A percentile compares a stretch with the other conserved stretches of the same genome.
Conservation (phyloP, 2,329 filamentous ascomycete species). For the Exophiala viscosa region DNA sequence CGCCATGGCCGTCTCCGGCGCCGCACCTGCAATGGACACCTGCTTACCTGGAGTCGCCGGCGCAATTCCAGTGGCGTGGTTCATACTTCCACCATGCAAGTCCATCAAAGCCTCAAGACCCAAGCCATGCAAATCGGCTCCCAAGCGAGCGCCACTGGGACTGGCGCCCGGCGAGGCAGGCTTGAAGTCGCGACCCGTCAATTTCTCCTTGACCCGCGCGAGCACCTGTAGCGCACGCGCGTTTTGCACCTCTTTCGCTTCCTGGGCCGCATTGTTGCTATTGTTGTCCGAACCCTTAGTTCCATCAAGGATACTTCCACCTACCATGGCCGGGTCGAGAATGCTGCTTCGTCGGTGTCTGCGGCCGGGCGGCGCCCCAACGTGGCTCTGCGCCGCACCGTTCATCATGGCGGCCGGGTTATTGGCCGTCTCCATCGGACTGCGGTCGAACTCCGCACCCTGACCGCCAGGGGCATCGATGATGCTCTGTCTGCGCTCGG, state of each 20-base stretch:
- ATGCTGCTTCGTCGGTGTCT: conserved; percentile 66
- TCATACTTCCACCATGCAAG: conserved; percentile 14
- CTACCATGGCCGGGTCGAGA: conserved; percentile 49
- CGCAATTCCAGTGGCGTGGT: conserved; percentile 1
- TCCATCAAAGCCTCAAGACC: conserved; percentile 20
- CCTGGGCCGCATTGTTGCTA: conserved; percentile 30
- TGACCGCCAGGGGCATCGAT: conserved; percentile 41
- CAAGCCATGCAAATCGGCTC: conserved; percentile 17
- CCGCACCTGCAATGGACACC: conserved; percentile 9
- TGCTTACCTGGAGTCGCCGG: conserved; percentile 5
- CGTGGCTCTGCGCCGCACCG: conserved; percentile 42
- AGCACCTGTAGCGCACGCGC: conserved; percentile 88
- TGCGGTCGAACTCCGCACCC: conserved; percentile 28
- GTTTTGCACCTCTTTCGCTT: conserved; percentile 76
- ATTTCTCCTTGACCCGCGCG: conserved; percentile 86
- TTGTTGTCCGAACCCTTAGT: conserved; percentile 38
- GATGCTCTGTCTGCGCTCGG: conserved; percentile 59
- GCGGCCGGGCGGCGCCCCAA: conserved; percentile 28
- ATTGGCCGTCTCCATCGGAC: conserved; percentile 34
- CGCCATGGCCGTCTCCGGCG: conserved; percentile 22
- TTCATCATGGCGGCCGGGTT: conserved; percentile 48
- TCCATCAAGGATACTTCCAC: conserved; percentile 42
- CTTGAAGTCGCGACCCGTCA: conserved; percentile 91
- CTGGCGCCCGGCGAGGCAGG: conserved; percentile 42
- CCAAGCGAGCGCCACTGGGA: conserved; percentile 34